Percentiles rank a stretch among this genome's conserved stretches.
These are phyloP conservation scores for Coriaria nepalensis DNA, from an alignment of 306 rosid species.

Conservation along the genomic window DNA sequence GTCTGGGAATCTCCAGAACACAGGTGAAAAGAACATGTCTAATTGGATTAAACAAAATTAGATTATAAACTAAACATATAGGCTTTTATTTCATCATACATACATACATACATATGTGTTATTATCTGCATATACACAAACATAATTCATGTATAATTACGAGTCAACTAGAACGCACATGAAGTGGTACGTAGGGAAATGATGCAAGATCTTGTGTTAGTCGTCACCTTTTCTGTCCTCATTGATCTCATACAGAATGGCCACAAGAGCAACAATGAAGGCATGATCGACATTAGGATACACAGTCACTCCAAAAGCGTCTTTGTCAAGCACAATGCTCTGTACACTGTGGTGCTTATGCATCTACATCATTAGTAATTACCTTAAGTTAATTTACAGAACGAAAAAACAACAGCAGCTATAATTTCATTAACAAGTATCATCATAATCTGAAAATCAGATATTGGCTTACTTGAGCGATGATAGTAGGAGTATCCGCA, in stretches of 20 bases:
- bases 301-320: conserved; percentile 22
- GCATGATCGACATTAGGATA: conserved; percentile 24
- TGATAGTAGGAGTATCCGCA: conserved; percentile 8
- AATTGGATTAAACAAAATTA: too few species aligned
- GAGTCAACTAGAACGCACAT: neutral
- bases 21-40: too few species aligned
- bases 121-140: too few species aligned
- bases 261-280: conserved; percentile 26
- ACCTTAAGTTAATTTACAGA: neutral
- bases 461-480: conserved; percentile 22
- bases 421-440: too few species aligned
- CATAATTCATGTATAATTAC: too few species aligned
- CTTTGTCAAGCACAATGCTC: conserved; percentile 16
- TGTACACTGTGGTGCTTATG: conserved; percentile 18
- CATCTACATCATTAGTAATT: conserved; percentile 15
- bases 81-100: too few species aligned
- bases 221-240: conserved; percentile 19
- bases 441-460: too few species aligned
- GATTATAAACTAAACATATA: too few species aligned
- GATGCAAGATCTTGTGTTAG: neutral
- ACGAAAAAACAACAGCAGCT: too few species aligned
- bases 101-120: too few species aligned
- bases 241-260: conserved; percentile 27
- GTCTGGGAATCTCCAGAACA: too few species aligned
- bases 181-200: neutral